Evolutionary conservation across 169 alveolate genomes (phyloP), one percentile per base, ranked within the genome.

Genomic region (Cryptosporidium meleagridis): DNA sequence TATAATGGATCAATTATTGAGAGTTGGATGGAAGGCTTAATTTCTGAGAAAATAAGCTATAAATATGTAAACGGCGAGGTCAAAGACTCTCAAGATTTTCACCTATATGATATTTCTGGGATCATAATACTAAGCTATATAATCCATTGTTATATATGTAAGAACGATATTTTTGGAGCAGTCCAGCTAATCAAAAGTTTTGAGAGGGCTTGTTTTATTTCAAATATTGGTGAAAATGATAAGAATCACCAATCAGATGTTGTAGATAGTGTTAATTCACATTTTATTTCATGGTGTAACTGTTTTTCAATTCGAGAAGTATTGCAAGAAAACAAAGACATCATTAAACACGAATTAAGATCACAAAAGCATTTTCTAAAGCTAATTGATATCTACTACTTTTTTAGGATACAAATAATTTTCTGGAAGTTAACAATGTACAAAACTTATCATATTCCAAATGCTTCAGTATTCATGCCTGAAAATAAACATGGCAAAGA

Each of bases 81-180:
- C 31, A 5, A 61, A 23, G 35, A 45, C 62, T 44, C 73, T 21
- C 18, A 33, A 39, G 68, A 61, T 37, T 23, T 23, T n/a, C 80
- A 80, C 52, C 69, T 80, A 26, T 80, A 80, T 41, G 89, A 80
- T 33, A 62, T 80, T 37, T 41, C 80, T 21, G 89, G 89, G 16
- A 80, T 80, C 10, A 33, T 62, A 21, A 62, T 41, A 3, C 59
- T 80, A n/a, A 67, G 89, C 33, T 80, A 61, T 18, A 62, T 80
- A 80, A 80, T 80, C 62, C 89, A 80, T 31, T 80, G 89, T n/a
- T 80, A 80, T 29, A 59, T 80, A 23, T 80, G 75, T 12, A 62
- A 62, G 65, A 80, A 80, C 35, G 89, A 80, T 35, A 9, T 67
- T 65, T 14, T 48, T 8, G 75, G 75, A 12, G 89, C 69, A 35